These are phyloP conservation scores for Zymoseptoria crescenta DNA, from an alignment of 2,329 filamentous ascomycete species.

Conservation along the genomic window DNA sequence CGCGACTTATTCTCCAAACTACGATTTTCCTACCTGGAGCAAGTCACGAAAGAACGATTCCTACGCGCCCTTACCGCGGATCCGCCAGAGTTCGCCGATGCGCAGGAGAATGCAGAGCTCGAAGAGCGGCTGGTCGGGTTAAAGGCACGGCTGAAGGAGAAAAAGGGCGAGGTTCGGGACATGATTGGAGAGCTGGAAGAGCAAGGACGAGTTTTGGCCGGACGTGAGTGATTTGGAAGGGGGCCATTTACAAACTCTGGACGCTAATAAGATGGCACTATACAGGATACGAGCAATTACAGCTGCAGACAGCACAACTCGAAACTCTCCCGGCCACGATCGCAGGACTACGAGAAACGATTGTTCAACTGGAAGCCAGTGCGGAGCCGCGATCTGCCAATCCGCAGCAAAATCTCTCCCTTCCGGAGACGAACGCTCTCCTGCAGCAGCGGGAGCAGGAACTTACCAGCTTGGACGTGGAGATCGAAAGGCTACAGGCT, in stretches of 20 bases:
- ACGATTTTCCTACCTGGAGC: slow-evolving; percentile 94
- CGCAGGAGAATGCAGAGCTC: slow-evolving; percentile 71
- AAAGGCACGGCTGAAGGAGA: slow-evolving; percentile 69
- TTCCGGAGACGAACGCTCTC: slow-evolving; percentile 36
- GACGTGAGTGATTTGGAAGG: slow-evolving; percentile 31
- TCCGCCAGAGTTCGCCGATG: slow-evolving; percentile 74
- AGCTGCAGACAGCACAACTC: slow-evolving; percentile 45
- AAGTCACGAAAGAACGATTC: slow-evolving; percentile 98
- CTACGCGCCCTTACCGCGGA: slow-evolving; percentile 87
- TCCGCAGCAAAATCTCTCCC: slow-evolving; percentile 36
- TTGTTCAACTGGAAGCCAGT: slow-evolving; percentile 39
- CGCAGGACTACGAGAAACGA: slow-evolving; percentile 42
- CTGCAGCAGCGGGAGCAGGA: slow-evolving; percentile 36
- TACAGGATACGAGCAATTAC: slow-evolving; percentile 47
- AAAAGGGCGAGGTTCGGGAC: slow-evolving; percentile 69
- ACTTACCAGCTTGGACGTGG: slow-evolving; percentile 34
- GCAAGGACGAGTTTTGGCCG: slow-evolving; percentile 52
- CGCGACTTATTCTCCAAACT: slow-evolving; percentile 93
- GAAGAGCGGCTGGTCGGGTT: slow-evolving; percentile 61
- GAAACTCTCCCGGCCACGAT: slow-evolving; percentile 47
- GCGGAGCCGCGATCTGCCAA: slow-evolving; percentile 15
- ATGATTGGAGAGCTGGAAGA: slow-evolving; percentile 66
- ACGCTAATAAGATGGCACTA: background rate
- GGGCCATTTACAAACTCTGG: background rate
- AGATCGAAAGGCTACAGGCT: slow-evolving; percentile 46